phyloP scores from a whole-genome alignment of 1,284 basidiomycete genomes.

The Nidula niveotomentosa region DNA sequence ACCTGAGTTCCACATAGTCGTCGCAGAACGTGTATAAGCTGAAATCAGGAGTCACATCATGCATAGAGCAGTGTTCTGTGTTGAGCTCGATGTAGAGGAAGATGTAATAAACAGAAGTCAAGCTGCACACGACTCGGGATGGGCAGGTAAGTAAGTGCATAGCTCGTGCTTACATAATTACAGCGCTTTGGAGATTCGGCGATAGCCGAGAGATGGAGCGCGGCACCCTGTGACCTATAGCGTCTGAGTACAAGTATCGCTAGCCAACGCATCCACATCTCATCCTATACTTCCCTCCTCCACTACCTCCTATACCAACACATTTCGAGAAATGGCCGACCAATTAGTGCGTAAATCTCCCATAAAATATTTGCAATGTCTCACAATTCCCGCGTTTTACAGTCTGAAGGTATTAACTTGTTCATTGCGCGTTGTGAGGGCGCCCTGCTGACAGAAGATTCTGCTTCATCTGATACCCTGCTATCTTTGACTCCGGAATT shows the following conservation, averaged over 20 bases:
- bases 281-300: constrained; percentile 1
- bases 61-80: too few species aligned
- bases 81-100: too few species aligned
- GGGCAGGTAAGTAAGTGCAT: background rate
- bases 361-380: background rate
- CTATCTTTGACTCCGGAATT: constrained; percentile 15
- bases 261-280: background rate
- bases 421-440: too few species aligned
- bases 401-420: constrained; percentile 37
- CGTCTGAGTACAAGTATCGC: background rate
- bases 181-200: constrained; percentile 10
- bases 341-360: constrained; percentile 46
- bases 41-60: too few species aligned
- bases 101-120: too few species aligned
- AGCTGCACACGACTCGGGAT: too few species aligned
- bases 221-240: background rate
- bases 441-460: too few species aligned
- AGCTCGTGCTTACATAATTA: background rate
- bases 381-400: constrained; percentile 37
- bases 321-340: constrained; percentile 18
- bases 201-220: constrained; percentile 19
- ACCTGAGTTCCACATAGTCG: too few species aligned
- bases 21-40: too few species aligned
- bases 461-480: background rate
- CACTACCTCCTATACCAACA: background rate